Conservation (phyloP, 352 stramenopile species). For the Peronospora farinosa region DNA sequence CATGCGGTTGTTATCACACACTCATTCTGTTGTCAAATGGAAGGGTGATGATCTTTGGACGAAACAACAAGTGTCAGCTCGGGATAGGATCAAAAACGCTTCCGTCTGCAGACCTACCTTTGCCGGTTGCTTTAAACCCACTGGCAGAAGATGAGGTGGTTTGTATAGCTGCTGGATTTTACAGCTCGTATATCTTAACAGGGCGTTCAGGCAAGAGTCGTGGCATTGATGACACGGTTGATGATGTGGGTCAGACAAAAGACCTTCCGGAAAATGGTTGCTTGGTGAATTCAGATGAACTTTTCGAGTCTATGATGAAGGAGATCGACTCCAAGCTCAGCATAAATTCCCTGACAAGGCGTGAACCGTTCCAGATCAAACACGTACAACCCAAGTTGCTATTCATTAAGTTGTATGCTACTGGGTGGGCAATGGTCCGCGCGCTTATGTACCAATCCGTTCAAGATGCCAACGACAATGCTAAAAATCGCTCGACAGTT, state of each 20-base stretch:
- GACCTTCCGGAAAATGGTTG: conserved; percentile 55
- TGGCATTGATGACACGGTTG: conserved; percentile 27
- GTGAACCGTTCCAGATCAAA: conserved; percentile 41
- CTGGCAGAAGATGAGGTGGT: conserved; percentile 79
- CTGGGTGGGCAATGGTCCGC: conserved; percentile 67
- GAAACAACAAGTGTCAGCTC: conserved; percentile 86
- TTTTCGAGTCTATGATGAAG: conserved; percentile 85
- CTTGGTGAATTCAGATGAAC: conserved; percentile 53
- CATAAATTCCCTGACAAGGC: conserved; percentile 10
- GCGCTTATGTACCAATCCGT: conserved; percentile 82
- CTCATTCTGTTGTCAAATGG: conserved; percentile 72
- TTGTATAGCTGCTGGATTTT: conserved; percentile 77
- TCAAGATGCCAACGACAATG: conserved; percentile 15
- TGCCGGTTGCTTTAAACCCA: conserved; percentile 69
- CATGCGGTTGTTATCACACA: conserved; percentile 82
- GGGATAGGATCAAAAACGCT: conserved; percentile 67
- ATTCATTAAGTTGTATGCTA: conserved; percentile 69
- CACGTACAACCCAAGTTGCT: conserved; percentile 50
- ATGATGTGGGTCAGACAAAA: conserved; percentile 42
- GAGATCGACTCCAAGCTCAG: conserved; percentile 66
- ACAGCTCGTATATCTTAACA: conserved; percentile 85
- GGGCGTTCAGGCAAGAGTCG: conserved; percentile 44
- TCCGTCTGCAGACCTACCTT: conserved; percentile 70
- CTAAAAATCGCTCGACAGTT: conserved; percentile 5
- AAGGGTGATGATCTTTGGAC: conserved; percentile 81